Evolutionary conservation across 768 basidiomycete genomes (phyloP).

Genomic region (Rhizopogon rudus): DNA sequence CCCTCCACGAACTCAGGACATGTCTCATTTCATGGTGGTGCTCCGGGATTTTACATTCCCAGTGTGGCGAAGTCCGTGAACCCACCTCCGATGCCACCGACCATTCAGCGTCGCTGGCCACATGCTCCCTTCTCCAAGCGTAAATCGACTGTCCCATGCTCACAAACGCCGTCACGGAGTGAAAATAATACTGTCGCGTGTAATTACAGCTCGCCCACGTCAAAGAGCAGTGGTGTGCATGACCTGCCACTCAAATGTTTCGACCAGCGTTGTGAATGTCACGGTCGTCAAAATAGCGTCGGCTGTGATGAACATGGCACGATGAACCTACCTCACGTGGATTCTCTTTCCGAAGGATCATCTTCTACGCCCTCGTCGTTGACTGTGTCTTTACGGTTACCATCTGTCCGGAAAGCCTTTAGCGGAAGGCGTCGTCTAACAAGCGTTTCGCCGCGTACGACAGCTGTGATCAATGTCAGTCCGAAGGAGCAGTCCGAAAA

Average conservation of each 20-base stretch:
- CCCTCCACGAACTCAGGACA: conserved; percentile 10
- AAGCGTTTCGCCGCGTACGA: background rate
- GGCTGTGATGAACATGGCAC: conserved; percentile 2
- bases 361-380: background rate
- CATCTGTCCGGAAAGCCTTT: conserved; percentile 8
- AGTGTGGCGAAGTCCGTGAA: background rate
- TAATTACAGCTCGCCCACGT: background rate
- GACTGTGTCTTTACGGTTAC: conserved; percentile 1
- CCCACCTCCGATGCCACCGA: background rate
- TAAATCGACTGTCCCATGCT: background rate
- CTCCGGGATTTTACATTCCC: background rate
- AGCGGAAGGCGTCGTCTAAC: conserved; percentile 5
- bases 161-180: background rate
- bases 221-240: background rate
- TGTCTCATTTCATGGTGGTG: conserved; percentile 13
- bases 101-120: conserved; percentile 10
- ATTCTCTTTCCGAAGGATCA: background rate
- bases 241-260: conserved; percentile 1
- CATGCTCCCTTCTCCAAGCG: conserved; percentile 1
- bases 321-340: background rate
- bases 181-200: background rate
- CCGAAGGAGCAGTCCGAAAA: background rate
- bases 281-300: conserved; percentile 7
- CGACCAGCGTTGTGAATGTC: conserved; percentile 1
- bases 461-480: conserved; percentile 1